A percentile compares a stretch with the other conserved stretches of the same genome.
phyloP scores from a whole-genome alignment of 805 yeast genomes.

The Nakazawaea populi region DNA sequence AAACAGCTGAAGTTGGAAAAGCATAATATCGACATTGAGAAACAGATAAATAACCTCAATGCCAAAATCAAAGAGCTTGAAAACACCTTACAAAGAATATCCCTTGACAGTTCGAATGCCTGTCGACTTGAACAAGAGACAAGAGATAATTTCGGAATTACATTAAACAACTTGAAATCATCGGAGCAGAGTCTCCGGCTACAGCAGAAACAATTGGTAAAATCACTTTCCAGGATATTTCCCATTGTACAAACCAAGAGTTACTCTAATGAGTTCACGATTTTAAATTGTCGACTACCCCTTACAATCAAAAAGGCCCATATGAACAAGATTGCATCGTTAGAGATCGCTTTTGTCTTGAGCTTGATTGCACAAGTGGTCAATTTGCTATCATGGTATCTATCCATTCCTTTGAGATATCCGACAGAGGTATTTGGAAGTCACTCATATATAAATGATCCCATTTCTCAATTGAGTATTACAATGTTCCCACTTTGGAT shows the following conservation, averaged over 20 bases:
- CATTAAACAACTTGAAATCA: conserved; percentile 5
- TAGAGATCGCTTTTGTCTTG: conserved; percentile 40
- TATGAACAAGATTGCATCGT: conserved; percentile 26
- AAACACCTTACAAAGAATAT: not conserved
- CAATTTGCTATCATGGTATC: conserved; percentile 31
- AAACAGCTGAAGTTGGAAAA: conserved; percentile 2
- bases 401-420: conserved; percentile 40
- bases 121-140: not conserved
- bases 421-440: conserved; percentile 44
- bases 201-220: conserved; percentile 2
- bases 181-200: conserved; percentile 1
- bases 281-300: conserved; percentile 7
- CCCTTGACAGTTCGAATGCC: not conserved
- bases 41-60: not conserved
- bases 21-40: not conserved
- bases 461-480: conserved; percentile 34
- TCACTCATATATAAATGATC: conserved; percentile 41
- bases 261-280: conserved; percentile 9
- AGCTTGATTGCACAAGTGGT: conserved; percentile 42
- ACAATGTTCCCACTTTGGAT: conserved; percentile 44
- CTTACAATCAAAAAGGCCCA: conserved; percentile 6
- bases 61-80: not conserved
- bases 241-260: conserved; percentile 9
- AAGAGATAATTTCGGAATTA: not conserved
- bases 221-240: conserved; percentile 5